Evolutionary conservation across 2,329 filamentous ascomycete species (phyloP), one percentile per base, ranked within the genome.

Genomic region (Diaporthe humulicola): DNA sequence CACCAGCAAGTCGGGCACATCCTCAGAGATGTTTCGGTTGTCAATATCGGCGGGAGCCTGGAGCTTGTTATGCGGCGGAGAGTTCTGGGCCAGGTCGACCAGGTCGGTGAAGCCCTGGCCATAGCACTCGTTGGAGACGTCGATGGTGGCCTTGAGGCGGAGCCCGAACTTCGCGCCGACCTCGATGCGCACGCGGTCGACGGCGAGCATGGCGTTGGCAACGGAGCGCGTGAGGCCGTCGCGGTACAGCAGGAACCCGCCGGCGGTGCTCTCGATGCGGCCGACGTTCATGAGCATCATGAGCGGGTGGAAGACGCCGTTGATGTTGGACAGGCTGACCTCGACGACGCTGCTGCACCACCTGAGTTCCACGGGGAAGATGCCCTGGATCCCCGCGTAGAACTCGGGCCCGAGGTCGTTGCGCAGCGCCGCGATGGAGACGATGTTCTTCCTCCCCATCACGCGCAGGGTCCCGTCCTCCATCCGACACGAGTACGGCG

Each of bases 231-330:
- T 77, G 14, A 78, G 76, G 17, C 77, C 77, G 8, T 78, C 75
- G n/a, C 67, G 70, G 69, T 78, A 78, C 12, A 80, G 54, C 14
- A 78, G 56, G 50, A 80, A 80, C 45, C 78, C 77, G 17, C 79
- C 79, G 1, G 12, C 75, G 1, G 79, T 80, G 70, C 73, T 78
- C 67, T 80, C 79, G 38, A 80, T 80, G 33, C 79, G 78, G 17
- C 79, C 79, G 5, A 77, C 78, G 64, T 80, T 80, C 78, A 80
- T 77, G 14, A 80, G 70, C 76, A 80, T 77, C 78, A 80, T 79
- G 22, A 79, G 72, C 4, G 79, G 78, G 73, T 80, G 79, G 38
- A 80, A 79, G 10, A 79, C 78, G 19, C 79, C 79, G 73, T 80
- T 80, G 74, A 80, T 74, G 71, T 80, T 80, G 56, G 71, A 71